phyloP scores from a whole-genome alignment of 495 filamentous ascomycete genomes.

The Neurospora intermedia region DNA sequence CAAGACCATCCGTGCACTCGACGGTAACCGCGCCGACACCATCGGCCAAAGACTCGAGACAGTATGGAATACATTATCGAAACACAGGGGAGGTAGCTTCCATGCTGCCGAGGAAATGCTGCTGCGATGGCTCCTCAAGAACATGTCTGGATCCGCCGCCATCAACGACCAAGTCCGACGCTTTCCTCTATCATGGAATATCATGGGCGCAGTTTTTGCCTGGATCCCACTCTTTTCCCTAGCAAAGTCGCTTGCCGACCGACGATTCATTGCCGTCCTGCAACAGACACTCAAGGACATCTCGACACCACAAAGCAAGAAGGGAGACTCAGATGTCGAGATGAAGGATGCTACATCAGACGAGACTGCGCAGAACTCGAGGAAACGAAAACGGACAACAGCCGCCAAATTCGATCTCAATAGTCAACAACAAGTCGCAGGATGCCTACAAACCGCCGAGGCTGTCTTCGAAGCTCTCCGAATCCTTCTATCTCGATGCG shows the following conservation, averaged over 20 bases:
- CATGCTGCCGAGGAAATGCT: slow-evolving; percentile 38
- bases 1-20: slow-evolving; percentile 22
- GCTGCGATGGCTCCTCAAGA: slow-evolving; percentile 38
- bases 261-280: slow-evolving; percentile 30
- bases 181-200: slow-evolving; percentile 33
- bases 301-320: slow-evolving; percentile 15
- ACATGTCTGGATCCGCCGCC: slow-evolving; percentile 30
- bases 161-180: slow-evolving; percentile 34
- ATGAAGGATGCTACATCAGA: slow-evolving; percentile 15
- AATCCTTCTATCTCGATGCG: slow-evolving; percentile 23
- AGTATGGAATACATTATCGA: slow-evolving; percentile 25
- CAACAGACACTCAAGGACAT: slow-evolving; percentile 34
- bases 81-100: slow-evolving; percentile 22
- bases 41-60: slow-evolving; percentile 29
- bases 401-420: slow-evolving; percentile 18
- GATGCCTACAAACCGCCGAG: slow-evolving; percentile 28
- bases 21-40: slow-evolving; percentile 26
- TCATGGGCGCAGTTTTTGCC: slow-evolving; percentile 29
- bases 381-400: slow-evolving; percentile 27
- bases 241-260: slow-evolving; percentile 35
- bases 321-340: slow-evolving; percentile 14
- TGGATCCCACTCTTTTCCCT: slow-evolving; percentile 33
- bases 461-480: slow-evolving; percentile 28
- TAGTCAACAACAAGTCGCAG: slow-evolving; percentile 19
- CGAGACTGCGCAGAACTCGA: slow-evolving; percentile 8